Evolutionary conservation across 257 asterid genomes (phyloP).

Genomic region (Rauvolfia tetraphylla): DNA sequence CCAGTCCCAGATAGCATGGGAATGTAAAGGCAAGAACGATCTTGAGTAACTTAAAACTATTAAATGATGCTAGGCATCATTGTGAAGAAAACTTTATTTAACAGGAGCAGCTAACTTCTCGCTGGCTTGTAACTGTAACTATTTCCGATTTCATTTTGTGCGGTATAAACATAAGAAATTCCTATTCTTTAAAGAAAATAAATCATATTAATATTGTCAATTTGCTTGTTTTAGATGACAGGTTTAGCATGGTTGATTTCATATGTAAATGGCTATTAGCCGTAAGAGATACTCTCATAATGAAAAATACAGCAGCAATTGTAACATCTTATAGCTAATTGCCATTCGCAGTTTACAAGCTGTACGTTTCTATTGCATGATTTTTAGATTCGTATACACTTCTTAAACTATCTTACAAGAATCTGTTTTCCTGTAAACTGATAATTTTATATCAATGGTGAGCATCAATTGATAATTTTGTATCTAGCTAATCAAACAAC

Average conservation of each 20-base stretch:
- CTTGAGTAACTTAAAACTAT: conserved; percentile 33
- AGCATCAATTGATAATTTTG: conserved; percentile 5
- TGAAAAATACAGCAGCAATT: too few relatives aligned
- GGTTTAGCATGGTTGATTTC: neutral
- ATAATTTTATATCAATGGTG: neutral
- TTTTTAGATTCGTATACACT: neutral
- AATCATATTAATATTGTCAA: conserved; percentile 1
- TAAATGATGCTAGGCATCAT: conserved; percentile 10
- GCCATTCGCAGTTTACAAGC: neutral
- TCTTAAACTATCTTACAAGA: too few relatives aligned
- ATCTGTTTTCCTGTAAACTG: too few relatives aligned
- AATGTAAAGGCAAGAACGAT: conserved; percentile 40
- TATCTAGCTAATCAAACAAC: neutral
- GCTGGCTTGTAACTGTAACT: conserved; percentile 41
- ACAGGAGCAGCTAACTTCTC: conserved; percentile 47
- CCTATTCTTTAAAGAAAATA: conserved; percentile 7
- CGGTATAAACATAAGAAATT: neutral
- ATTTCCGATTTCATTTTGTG: conserved; percentile 13
- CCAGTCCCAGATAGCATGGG: conserved; percentile 29
- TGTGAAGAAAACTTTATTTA: conserved; percentile 24
- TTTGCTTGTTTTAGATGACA: neutral
- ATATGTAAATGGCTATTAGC: too few relatives aligned
- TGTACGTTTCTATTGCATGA: neutral
- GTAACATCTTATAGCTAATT: neutral
- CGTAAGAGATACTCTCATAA: too few relatives aligned